Conservation (phyloP, 1,284 basidiomycete species). For the Rugosomyces carneus region DNA sequence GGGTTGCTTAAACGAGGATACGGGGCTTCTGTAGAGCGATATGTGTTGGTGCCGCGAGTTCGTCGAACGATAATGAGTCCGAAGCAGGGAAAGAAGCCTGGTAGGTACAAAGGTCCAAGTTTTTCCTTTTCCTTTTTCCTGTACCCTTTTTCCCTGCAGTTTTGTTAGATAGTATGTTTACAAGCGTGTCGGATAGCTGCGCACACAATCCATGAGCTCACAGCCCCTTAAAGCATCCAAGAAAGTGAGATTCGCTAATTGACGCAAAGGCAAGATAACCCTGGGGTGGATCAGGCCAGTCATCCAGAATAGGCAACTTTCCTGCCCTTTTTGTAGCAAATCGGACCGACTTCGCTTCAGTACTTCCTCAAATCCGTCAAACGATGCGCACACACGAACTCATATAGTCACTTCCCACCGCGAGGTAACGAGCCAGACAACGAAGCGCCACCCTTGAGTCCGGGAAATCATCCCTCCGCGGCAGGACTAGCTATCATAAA, state of each 20-base stretch:
- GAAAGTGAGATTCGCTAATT: not conserved
- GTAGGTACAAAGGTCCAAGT: not conserved
- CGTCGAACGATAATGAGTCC: not conserved
- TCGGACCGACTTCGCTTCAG: constrained; percentile 3
- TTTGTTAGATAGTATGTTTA: not conserved
- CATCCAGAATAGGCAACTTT: not conserved
- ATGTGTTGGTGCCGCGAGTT: not conserved
- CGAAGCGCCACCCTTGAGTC: constrained; percentile 3
- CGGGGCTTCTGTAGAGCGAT: not conserved
- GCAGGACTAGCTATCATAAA: not conserved
- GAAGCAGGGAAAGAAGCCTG: not conserved
- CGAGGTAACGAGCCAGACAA: not conserved
- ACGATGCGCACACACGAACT: not conserved
- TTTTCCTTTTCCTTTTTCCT: not conserved
- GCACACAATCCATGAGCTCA: not conserved
- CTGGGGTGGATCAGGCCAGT: not conserved
- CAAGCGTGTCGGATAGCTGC: not conserved
- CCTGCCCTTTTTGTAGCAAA: not conserved
- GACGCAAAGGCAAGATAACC: not conserved
- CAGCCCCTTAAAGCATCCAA: not conserved
- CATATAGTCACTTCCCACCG: not conserved
- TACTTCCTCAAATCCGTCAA: not conserved
- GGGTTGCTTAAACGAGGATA: not conserved
- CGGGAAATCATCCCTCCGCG: constrained; percentile 7
- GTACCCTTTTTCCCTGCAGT: not conserved